phyloP scores from a whole-genome alignment of 2,329 filamentous ascomycete genomes.

The Hymenoscyphus infarciens region DNA sequence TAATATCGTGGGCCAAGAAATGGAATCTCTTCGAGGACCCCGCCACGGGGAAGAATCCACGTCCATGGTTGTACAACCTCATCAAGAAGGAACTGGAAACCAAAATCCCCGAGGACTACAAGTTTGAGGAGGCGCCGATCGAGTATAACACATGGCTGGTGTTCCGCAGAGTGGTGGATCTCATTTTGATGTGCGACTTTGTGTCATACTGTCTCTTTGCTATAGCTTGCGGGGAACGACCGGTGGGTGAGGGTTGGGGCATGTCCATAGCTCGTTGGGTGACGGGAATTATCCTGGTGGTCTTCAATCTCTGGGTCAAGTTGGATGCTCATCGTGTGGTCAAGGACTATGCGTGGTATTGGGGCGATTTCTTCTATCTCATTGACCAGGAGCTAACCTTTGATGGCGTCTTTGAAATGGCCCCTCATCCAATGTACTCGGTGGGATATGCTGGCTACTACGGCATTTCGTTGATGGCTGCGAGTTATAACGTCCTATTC shows the following conservation, averaged over 20 bases:
- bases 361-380: slow-evolving; percentile 99
- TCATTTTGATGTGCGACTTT: slow-evolving; percentile 99
- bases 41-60: slow-evolving; percentile 73
- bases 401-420: slow-evolving; percentile 98
- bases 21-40: slow-evolving; percentile 84
- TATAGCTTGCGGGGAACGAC: slow-evolving; percentile 76
- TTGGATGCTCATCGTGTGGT: slow-evolving; percentile 95
- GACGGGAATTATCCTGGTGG: slow-evolving; percentile 71
- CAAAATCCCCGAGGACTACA: slow-evolving; percentile 91
- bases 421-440: slow-evolving; percentile 97
- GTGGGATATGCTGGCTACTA: slow-evolving; percentile 98
- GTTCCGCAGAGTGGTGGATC: slow-evolving; percentile 90
- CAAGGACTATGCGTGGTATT: slow-evolving; percentile 99
- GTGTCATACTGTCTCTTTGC: slow-evolving; percentile 95
- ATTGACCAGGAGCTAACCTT: slow-evolving; percentile 98
- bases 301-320: slow-evolving; percentile 98
- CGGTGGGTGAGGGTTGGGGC: slow-evolving; percentile 64
- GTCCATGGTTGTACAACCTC: slow-evolving; percentile 76
- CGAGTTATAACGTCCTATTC: slow-evolving; percentile 95
- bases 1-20: slow-evolving; percentile 84
- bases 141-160: slow-evolving; percentile 99
- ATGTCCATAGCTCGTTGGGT: slow-evolving; percentile 75
- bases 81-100: slow-evolving; percentile 88
- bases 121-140: slow-evolving; percentile 85
- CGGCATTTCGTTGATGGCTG: slow-evolving; percentile 95